These are phyloP conservation scores for Plasmodium vivax DNA, from an alignment of 169 alveolate species.

Conservation along the genomic window DNA sequence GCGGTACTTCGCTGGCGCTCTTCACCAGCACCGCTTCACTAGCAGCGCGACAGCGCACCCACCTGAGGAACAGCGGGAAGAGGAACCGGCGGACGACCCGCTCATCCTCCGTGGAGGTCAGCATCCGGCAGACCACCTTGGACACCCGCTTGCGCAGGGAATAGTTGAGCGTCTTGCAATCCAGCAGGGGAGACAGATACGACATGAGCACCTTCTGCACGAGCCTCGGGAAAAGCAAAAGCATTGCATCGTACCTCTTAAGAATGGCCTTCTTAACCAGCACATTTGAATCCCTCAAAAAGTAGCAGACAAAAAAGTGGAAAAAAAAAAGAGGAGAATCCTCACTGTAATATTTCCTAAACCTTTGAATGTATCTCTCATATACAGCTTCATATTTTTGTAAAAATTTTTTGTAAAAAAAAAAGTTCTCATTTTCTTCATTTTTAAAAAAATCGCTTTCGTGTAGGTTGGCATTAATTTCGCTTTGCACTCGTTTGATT, in stretches of 20 bases:
- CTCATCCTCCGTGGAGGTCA: constrained; percentile 6
- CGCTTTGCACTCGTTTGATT: constrained; percentile 29
- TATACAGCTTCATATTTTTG: constrained; percentile 41
- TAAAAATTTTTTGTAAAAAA: constrained; percentile 60
- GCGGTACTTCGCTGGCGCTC: neutral
- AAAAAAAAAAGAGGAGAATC: constrained; percentile 55
- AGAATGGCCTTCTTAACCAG: constrained; percentile 67
- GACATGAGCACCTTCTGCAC: constrained; percentile 28
- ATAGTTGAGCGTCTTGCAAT: constrained; percentile 46
- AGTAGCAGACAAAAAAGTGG: constrained; percentile 55
- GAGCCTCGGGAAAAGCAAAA: constrained; percentile 15
- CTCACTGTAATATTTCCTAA: constrained; percentile 40
- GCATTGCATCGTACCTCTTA: constrained; percentile 48
- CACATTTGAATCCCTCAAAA: constrained; percentile 66
- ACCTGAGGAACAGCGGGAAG: constrained; percentile 51
- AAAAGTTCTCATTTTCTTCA: constrained; percentile 65
- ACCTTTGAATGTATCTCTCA: constrained; percentile 32
- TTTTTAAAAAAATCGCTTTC: constrained; percentile 59
- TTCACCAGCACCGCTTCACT: neutral
- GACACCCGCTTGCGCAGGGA: constrained; percentile 60
- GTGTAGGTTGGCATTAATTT: constrained; percentile 25
- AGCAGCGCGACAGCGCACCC: neutral
- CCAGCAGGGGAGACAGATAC: constrained; percentile 17
- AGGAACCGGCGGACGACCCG: constrained; percentile 8
- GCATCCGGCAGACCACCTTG: constrained; percentile 19